Conservation (phyloP, 129 eudicot species). For the Heracleum sosnowskyi region DNA sequence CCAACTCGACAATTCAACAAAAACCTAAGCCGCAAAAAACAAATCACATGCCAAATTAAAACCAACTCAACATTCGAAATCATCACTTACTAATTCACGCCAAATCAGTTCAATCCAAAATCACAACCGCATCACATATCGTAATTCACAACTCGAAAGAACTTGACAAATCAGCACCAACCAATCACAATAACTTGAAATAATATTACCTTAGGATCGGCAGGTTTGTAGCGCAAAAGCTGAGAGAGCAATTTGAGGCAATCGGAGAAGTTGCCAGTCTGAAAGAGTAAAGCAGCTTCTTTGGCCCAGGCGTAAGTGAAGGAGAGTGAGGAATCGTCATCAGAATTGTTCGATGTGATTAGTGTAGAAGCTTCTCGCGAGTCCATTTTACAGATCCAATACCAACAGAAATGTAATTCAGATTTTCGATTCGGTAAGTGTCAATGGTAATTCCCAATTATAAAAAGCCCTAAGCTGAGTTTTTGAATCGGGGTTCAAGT, state of each 20-base stretch:
- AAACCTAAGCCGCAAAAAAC: not conserved
- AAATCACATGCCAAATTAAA: not conserved
- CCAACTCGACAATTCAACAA: not conserved
- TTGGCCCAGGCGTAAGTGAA: slow-evolving; percentile 57
- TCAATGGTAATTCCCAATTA: not conserved
- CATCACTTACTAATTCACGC: not conserved
- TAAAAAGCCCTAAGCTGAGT: not conserved
- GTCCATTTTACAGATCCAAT: slow-evolving; percentile 26
- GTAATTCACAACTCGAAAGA: not conserved
- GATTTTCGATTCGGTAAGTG: not conserved
- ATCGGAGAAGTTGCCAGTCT: slow-evolving; percentile 59
- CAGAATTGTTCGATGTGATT: not conserved
- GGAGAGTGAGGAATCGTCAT: slow-evolving; percentile 4
- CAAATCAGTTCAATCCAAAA: not conserved
- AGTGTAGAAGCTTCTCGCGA: slow-evolving; percentile 12
- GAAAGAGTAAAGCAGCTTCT: slow-evolving; percentile 73
- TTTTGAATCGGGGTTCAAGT: not conserved
- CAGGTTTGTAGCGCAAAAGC: slow-evolving; percentile 49
- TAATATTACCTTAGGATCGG: slow-evolving; percentile 60
- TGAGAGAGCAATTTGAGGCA: slow-evolving; percentile 62
- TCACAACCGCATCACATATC: not conserved
- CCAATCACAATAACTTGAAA: not conserved
- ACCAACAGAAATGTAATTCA: not conserved
- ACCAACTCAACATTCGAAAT: not conserved
- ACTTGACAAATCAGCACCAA: not conserved